A percentile compares a stretch with the other conserved stretches of the same genome.
These are phyloP conservation scores for Dillenia turbinata DNA, from an alignment of 164 flowering plant species.

Conservation along the genomic window DNA sequence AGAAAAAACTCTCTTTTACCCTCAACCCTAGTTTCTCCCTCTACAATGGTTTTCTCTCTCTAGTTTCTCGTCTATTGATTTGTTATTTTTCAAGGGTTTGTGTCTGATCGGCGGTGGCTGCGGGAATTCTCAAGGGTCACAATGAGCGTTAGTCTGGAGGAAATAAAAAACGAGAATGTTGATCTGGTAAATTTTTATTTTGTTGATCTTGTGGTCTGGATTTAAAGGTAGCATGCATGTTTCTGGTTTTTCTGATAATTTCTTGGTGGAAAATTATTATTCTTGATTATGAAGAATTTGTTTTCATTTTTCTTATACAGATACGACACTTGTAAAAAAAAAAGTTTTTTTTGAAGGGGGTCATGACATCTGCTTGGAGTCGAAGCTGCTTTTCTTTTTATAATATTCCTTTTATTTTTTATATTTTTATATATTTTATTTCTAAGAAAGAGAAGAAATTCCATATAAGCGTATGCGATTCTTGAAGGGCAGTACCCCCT, in stretches of 20 bases:
- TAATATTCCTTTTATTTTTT: no score
- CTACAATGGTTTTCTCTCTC: no score
- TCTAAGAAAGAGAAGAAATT: no score
- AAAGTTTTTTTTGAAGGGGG: background rate
- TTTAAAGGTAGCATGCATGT: background rate
- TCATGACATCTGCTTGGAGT: no score
- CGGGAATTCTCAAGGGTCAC: background rate
- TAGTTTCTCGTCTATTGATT: no score
- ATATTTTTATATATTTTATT: no score
- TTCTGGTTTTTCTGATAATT: background rate
- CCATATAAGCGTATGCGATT: no score
- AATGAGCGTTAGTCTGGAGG: conserved; percentile 31
- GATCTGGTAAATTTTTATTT: conserved; percentile 44
- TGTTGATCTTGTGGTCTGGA: background rate
- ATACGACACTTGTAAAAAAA: background rate
- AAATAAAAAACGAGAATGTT: conserved; percentile 62
- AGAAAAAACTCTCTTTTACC: no score
- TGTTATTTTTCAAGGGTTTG: no score
- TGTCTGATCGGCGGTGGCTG: background rate
- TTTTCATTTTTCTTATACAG: background rate
- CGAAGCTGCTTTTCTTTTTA: no score
- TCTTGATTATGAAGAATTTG: background rate
- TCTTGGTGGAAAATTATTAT: background rate
- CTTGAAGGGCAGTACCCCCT: no score
- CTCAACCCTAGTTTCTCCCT: no score